phyloP scores from a whole-genome alignment of 257 asterid species.

The Scutellaria galericulata region DNA sequence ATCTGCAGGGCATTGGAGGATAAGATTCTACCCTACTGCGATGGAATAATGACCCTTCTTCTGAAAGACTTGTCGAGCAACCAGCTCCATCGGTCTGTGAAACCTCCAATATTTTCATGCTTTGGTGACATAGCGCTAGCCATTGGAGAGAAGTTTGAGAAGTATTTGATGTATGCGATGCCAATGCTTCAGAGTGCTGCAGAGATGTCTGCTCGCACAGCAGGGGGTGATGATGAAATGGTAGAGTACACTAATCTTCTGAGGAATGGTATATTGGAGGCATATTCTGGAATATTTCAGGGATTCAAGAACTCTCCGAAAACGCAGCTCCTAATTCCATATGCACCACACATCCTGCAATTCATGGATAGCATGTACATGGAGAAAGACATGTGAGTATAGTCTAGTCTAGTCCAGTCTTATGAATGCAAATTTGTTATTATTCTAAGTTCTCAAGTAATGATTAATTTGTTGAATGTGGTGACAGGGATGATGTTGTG shows the following conservation, averaged over 20 bases:
- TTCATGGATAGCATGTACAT: conserved; percentile 78
- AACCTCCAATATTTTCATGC: conserved; percentile 88
- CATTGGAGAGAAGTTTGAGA: conserved; percentile 79
- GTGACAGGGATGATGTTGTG: conserved; percentile 88
- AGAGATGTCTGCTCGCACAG: conserved; percentile 72
- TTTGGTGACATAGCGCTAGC: conserved; percentile 91
- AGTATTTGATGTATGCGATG: conserved; percentile 86
- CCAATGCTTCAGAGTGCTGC: conserved; percentile 96
- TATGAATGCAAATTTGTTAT: background rate
- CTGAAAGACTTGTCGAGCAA: conserved; percentile 79
- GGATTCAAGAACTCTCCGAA: conserved; percentile 84
- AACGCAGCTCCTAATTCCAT: conserved; percentile 73
- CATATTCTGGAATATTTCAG: conserved; percentile 87
- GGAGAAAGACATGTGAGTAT: conserved; percentile 81
- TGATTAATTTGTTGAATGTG: conserved; percentile 16
- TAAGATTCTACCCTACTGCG: conserved; percentile 74
- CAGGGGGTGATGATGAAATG: conserved; percentile 78
- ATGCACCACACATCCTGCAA: conserved; percentile 79
- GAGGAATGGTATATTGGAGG: conserved; percentile 83
- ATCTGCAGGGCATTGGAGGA: conserved; percentile 88
- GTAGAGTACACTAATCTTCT: conserved; percentile 70
- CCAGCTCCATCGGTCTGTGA: conserved; percentile 83
- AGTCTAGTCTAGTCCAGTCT: conserved; percentile 17
- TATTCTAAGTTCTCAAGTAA: background rate
- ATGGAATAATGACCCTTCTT: conserved; percentile 85